phyloP scores from a whole-genome alignment of 1,284 basidiomycete genomes.

The Trichosporon inkin region DNA sequence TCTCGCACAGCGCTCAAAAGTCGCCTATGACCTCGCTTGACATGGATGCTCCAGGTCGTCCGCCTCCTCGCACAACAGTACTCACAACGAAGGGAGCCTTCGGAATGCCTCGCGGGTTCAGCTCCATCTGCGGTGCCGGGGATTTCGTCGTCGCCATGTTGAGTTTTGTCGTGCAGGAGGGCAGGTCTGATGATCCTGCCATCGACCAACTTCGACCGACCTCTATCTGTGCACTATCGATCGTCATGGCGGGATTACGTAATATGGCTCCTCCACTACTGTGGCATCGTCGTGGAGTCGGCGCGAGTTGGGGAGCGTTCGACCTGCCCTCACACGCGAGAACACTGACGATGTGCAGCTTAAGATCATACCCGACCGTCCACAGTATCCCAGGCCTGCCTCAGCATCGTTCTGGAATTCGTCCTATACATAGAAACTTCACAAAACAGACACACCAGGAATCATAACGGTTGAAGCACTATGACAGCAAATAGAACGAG shows the following conservation, averaged over 20 bases:
- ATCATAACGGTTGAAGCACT: too few species aligned
- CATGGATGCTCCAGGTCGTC: not conserved
- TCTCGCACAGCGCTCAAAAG: not conserved
- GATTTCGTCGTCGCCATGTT: constrained; percentile 2
- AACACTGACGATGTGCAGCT: too few species aligned
- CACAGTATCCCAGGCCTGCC: too few species aligned
- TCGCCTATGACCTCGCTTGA: not conserved
- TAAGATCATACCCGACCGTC: too few species aligned
- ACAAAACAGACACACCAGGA: too few species aligned
- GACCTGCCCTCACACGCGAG: too few species aligned
- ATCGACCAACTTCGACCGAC: constrained; percentile 1
- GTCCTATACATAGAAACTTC: too few species aligned
- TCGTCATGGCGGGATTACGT: not conserved
- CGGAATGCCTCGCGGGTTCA: constrained; percentile 88
- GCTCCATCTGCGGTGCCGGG: constrained; percentile 50
- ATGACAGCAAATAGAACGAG: too few species aligned
- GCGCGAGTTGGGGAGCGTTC: too few species aligned
- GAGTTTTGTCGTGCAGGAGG: not conserved
- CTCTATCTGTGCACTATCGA: not conserved
- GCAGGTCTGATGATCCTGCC: not conserved
- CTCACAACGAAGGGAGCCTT: constrained; percentile 90
- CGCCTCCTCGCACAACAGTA: constrained; percentile 22
- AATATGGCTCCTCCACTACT: not conserved
- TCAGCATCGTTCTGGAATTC: too few species aligned
- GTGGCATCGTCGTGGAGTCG: too few species aligned